Percentiles rank a stretch among this genome's conserved stretches.
Evolutionary conservation across 1,284 basidiomycete genomes (phyloP).

Genomic region (Takashimella tepidaria): DNA sequence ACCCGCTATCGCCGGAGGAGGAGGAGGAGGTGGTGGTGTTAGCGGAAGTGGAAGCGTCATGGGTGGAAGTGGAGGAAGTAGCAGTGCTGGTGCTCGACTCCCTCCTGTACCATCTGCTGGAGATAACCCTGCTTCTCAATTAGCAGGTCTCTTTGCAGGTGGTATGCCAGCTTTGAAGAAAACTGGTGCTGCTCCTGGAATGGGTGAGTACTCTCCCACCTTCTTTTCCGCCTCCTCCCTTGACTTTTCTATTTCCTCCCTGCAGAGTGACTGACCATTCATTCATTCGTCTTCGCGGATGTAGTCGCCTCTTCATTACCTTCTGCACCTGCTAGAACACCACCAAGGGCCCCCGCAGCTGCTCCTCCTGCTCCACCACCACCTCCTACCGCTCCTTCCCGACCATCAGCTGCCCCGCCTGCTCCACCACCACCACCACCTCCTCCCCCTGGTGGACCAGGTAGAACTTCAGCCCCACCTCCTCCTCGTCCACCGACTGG

Average conservation of each 20-base stretch:
- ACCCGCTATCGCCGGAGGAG: conserved; percentile 54
- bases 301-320: conserved; percentile 16
- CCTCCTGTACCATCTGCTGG: conserved; percentile 14
- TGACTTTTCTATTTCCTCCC: too few relatives aligned
- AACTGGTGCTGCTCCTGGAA: conserved; percentile 58
- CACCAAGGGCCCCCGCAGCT: conserved; percentile 12
- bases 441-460: conserved; percentile 18
- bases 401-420: conserved; percentile 45
- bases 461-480: conserved; percentile 12
- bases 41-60: conserved; percentile 46
- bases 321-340: conserved; percentile 11
- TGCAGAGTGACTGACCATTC: too few relatives aligned
- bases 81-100: conserved; percentile 13
- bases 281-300: not conserved
- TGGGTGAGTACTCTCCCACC: conserved; percentile 22
- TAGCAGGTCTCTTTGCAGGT: conserved; percentile 79
- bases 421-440: conserved; percentile 59
- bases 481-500: conserved; percentile 20
- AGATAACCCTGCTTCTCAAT: conserved; percentile 56
- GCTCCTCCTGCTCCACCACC: conserved; percentile 17
- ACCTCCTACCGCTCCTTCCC: conserved; percentile 15
- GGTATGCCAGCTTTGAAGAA: conserved; percentile 86
- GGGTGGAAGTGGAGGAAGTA: conserved; percentile 16
- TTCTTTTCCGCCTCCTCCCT: not conserved
- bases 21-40: conserved; percentile 50